Conservation (phyloP, 2,329 filamentous ascomycete genomes). For the Ploettnerulaceae sp. region DNA sequence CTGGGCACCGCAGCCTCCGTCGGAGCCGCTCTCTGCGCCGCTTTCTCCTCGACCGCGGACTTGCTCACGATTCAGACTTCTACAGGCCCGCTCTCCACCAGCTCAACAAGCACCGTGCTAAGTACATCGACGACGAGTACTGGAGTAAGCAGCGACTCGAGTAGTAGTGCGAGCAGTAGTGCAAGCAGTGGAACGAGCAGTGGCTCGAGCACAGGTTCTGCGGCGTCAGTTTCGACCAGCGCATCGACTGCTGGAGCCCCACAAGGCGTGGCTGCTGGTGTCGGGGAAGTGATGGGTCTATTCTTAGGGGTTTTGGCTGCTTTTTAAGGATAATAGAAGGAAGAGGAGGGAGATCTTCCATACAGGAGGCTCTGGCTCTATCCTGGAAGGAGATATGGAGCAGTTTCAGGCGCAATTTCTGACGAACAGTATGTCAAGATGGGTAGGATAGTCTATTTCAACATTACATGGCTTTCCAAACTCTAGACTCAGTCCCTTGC, state of each 20-base stretch:
- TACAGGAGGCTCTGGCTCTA: no score
- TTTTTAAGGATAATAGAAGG: constrained; percentile 13
- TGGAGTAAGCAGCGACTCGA: background rate
- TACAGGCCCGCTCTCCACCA: no score
- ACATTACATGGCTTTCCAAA: no score
- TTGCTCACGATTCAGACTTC: no score
- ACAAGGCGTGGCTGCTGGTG: constrained; percentile 13
- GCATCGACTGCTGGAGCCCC: background rate
- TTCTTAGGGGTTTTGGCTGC: constrained; percentile 16
- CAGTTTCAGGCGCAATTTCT: no score
- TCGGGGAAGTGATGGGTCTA: constrained; percentile 7
- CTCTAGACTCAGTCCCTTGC: no score
- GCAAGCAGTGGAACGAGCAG: background rate
- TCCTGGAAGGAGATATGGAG: no score
- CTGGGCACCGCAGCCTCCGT: constrained; percentile 34
- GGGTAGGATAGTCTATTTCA: no score
- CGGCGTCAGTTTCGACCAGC: background rate
- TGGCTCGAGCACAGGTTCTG: background rate
- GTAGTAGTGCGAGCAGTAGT: constrained; percentile 1
- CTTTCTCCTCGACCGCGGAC: constrained; percentile 26
- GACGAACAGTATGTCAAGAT: no score
- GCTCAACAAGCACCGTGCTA: no score
- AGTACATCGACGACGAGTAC: no score
- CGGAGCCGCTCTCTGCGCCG: constrained; percentile 32
- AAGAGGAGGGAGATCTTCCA: no score